These are phyloP conservation scores for Casuarina equisetifolia DNA, from an alignment of 306 rosid genomes.

Conservation along the genomic window DNA sequence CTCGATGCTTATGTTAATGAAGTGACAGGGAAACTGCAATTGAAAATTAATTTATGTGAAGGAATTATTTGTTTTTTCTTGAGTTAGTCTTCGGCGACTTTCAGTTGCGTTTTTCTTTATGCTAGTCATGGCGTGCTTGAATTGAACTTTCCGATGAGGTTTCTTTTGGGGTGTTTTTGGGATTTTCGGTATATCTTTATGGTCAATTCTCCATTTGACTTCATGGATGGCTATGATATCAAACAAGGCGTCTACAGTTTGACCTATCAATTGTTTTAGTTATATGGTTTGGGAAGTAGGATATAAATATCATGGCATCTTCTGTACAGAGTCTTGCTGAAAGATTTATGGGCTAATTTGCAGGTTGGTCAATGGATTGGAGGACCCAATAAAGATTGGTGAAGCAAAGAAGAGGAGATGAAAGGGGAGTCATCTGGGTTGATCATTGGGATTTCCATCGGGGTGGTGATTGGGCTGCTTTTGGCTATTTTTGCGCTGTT, in stretches of 20 bases:
- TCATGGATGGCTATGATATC: constrained; percentile 34
- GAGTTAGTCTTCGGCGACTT: background rate
- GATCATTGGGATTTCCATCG: constrained; percentile 88
- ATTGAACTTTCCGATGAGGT: background rate
- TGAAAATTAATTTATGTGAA: background rate
- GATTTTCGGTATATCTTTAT: background rate
- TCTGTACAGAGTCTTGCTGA: constrained; percentile 24
- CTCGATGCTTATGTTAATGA: background rate
- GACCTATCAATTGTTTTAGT: constrained; percentile 35
- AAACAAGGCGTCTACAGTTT: constrained; percentile 28
- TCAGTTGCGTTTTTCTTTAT: background rate
- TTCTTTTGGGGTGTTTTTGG: constrained; percentile 5
- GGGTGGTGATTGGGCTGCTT: constrained; percentile 85
- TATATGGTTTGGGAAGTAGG: constrained; percentile 10
- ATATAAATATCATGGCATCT: background rate
- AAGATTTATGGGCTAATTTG: constrained; percentile 23
- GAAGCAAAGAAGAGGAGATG: constrained; percentile 50
- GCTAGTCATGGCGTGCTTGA: background rate
- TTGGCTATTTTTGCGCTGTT: constrained; percentile 80
- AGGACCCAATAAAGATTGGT: constrained; percentile 40
- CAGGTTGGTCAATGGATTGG: constrained; percentile 60
- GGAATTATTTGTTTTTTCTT: background rate
- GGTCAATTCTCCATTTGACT: constrained; percentile 20
- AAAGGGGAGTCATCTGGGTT: constrained; percentile 79
- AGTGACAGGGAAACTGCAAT: background rate